Base-by-base conservation (phyloP, 176 grass and related monocot genomes). In the Eremochloa ophiuroides region DNA sequence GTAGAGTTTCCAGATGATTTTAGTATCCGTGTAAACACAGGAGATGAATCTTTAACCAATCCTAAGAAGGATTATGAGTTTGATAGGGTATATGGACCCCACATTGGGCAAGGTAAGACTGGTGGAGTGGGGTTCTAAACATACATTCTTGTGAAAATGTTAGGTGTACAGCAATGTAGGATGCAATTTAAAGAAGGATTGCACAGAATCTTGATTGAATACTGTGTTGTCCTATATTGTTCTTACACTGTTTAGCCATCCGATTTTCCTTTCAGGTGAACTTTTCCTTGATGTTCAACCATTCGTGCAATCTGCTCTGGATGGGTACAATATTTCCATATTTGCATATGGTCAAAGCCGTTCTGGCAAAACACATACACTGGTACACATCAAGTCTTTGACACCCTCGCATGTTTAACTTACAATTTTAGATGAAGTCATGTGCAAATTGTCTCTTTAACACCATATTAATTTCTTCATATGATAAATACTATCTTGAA, bases 41-140 rank as follows among this genome's bases (percentile, higher is more conserved):
- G 90, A 55, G 93, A 98, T 80, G 92, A 95, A 41, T 98, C 92
- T 72, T 84, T 98, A 80, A 89, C 88, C 34, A 95, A 95, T 56
- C 93, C 93, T 69, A 98, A 98, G 75, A 98, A 91, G 85, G 90
- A 95, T 83, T 98, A 93, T 80, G 96, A 98, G 75, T 98, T 95
- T 74, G 96, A 98, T 81, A 90, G 90, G 70, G 93, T 98, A 79
- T 95, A 93, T 86, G 96, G 92, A 38, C 90, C 92, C 75, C 96
- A 98, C 89, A 88, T 98, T 77, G 90, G 88, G 33, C 96, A 98
- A 91, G 96, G 96, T 89, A 93, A 85, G 68, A 61, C 61, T 67
- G 18, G 31, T 53, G 47, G 29, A 75, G 11, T 71, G 43, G 68
- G 33, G 20, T 70, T 78, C 27, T 64, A 25, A 69, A 63, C 30